Conservation (phyloP, 2,329 filamentous ascomycete species). For the Aspergillus sp. region DNA sequence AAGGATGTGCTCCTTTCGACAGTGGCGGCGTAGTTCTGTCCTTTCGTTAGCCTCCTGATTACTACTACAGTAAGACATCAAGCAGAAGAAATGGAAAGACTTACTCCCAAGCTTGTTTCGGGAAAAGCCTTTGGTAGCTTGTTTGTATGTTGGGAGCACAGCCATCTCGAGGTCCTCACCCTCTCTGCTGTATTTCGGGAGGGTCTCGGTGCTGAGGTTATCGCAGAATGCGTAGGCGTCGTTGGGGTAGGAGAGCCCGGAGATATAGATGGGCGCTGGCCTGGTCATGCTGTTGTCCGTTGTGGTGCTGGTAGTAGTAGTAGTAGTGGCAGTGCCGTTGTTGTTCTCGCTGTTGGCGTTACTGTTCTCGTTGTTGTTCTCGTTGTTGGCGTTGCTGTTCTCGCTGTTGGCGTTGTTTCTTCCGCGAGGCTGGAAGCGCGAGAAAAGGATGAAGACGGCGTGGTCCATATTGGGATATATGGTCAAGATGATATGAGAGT, state of each 20-base stretch:
- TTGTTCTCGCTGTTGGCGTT: too few relatives aligned
- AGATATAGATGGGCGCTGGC: neutral
- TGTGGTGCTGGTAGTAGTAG: neutral
- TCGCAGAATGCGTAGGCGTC: neutral
- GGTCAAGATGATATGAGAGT: too few relatives aligned
- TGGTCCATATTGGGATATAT: neutral
- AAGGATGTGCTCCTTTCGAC: too few relatives aligned
- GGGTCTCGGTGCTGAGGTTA: neutral
- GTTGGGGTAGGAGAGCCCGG: neutral
- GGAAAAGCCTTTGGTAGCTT: neutral
- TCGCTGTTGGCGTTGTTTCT: neutral
- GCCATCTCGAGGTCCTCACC: neutral
- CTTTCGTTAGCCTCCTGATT: too few relatives aligned
- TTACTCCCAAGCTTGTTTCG: too few relatives aligned
- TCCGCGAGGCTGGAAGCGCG: neutral
- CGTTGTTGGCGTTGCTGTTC: neutral
- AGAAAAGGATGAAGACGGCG: neutral
- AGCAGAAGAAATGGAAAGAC: too few relatives aligned
- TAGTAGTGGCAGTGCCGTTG: too few relatives aligned
- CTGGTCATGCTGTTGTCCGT: neutral
- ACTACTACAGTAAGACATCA: too few relatives aligned
- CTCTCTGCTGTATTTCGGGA: neutral
- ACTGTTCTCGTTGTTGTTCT: too few relatives aligned
- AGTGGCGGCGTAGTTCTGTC: too few relatives aligned
- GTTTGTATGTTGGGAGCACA: neutral